Evolutionary conservation across 192 early-diverging fungal species (phyloP).

Genomic region (Rhizoclosmatium globosum): DNA sequence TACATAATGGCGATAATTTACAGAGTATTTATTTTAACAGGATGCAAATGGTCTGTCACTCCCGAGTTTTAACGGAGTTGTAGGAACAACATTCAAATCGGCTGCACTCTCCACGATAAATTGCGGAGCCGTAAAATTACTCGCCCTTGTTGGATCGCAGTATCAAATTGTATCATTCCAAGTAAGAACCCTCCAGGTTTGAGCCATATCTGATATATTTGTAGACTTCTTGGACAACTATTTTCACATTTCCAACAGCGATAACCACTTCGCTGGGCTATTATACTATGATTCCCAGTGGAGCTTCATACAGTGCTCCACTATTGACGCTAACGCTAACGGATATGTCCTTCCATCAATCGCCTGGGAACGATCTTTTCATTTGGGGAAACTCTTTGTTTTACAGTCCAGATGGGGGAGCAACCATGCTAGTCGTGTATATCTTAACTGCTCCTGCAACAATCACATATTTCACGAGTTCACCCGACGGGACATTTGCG

Average conservation of each 20-base stretch:
- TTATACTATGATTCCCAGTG: neutral
- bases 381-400: conserved; percentile 28
- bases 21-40: neutral
- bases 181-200: neutral
- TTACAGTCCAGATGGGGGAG: conserved; percentile 1
- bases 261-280: neutral
- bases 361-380: conserved; percentile 21
- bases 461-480: conserved; percentile 16
- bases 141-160: neutral
- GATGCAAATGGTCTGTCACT: neutral
- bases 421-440: neutral
- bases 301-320: neutral
- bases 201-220: neutral
- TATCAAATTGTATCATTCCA: neutral
- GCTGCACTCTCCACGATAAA: neutral
- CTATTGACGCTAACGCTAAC: neutral
- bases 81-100: neutral
- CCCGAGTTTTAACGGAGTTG: neutral
- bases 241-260: neutral
- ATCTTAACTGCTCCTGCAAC: neutral
- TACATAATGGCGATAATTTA: neutral
- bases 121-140: neutral
- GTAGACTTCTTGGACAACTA: neutral
- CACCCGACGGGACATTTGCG: conserved; percentile 18
- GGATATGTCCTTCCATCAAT: conserved; percentile 23